These are phyloP conservation scores for Fusarium pininemorale DNA, from an alignment of 2,329 filamentous ascomycete genomes.

Conservation along the genomic window DNA sequence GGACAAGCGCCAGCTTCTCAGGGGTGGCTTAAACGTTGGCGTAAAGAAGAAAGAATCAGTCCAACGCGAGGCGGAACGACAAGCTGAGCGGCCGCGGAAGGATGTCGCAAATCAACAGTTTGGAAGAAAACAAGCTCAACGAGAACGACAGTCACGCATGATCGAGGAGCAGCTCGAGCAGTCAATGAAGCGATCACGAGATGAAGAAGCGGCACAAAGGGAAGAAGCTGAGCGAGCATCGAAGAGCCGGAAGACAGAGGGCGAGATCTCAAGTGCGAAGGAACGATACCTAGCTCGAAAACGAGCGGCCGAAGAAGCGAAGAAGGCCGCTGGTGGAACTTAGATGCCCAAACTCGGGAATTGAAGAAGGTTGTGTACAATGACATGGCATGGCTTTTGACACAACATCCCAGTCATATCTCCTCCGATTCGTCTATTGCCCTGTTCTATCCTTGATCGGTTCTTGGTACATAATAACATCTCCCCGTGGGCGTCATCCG, in stretches of 20 bases:
- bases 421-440: constrained; percentile 32
- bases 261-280: constrained; percentile 79
- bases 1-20: constrained; percentile 83
- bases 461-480: constrained; percentile 13
- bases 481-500: not conserved
- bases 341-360: constrained; percentile 44
- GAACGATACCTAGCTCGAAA: constrained; percentile 84
- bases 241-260: constrained; percentile 81
- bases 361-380: constrained; percentile 21
- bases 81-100: constrained; percentile 44
- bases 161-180: constrained; percentile 80
- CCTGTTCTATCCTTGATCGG: constrained; percentile 22
- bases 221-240: constrained; percentile 69
- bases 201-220: constrained; percentile 73
- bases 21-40: constrained; percentile 78
- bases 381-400: constrained; percentile 25
- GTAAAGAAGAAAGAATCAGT: constrained; percentile 65
- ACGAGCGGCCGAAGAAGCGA: constrained; percentile 75
- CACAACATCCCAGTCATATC: constrained; percentile 22
- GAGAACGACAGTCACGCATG: constrained; percentile 82
- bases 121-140: constrained; percentile 71
- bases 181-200: constrained; percentile 74
- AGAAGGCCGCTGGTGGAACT: constrained; percentile 46
- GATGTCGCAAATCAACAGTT: constrained; percentile 53
- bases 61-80: constrained; percentile 36